A percentile compares a stretch with the other conserved stretches of the same genome.
Evolutionary conservation across 108 stramenopile genomes (phyloP).

Genomic region (Nitzschia inconspicua): DNA sequence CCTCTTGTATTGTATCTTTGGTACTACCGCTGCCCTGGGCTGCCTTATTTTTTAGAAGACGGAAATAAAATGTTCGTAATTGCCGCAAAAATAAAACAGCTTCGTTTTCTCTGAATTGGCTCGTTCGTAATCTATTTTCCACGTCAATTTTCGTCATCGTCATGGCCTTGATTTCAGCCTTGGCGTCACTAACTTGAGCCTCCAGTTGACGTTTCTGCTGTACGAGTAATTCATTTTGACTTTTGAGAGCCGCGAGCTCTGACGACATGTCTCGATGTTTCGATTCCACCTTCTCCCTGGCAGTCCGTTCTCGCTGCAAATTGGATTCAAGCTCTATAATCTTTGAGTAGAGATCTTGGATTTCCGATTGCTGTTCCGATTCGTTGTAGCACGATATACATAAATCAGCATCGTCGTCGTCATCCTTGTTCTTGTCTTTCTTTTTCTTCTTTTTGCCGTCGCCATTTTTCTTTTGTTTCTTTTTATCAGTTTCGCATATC

Average conservation of each 20-base stretch:
- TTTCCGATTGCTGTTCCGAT: not conserved
- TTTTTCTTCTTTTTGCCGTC: no score
- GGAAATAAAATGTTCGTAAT: constrained; percentile 75
- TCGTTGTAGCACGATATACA: not conserved
- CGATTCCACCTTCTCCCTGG: constrained; percentile 36
- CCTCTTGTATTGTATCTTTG: constrained; percentile 38
- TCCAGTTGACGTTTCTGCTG: constrained; percentile 53
- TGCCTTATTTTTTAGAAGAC: constrained; percentile 64
- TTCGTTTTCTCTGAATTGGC: constrained; percentile 86
- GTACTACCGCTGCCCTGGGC: constrained; percentile 56
- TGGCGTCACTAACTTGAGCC: constrained; percentile 46
- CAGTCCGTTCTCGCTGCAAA: constrained; percentile 5
- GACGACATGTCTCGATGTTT: constrained; percentile 50
- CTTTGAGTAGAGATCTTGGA: not conserved
- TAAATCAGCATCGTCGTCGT: constrained; percentile 24
- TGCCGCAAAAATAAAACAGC: constrained; percentile 82
- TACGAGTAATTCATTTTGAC: constrained; percentile 58
- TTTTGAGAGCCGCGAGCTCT: constrained; percentile 60
- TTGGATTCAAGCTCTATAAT: not conserved
- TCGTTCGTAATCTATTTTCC: constrained; percentile 67
- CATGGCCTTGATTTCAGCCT: constrained; percentile 47
- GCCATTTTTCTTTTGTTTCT: constrained; percentile 42
- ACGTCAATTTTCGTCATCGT: constrained; percentile 52
- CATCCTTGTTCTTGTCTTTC: constrained; percentile 18
- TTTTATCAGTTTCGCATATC: constrained; percentile 17